A percentile compares a stretch with the other conserved stretches of the same genome.
phyloP scores from a whole-genome alignment of 768 basidiomycete genomes.

The Termitomyces bulborhizus region DNA sequence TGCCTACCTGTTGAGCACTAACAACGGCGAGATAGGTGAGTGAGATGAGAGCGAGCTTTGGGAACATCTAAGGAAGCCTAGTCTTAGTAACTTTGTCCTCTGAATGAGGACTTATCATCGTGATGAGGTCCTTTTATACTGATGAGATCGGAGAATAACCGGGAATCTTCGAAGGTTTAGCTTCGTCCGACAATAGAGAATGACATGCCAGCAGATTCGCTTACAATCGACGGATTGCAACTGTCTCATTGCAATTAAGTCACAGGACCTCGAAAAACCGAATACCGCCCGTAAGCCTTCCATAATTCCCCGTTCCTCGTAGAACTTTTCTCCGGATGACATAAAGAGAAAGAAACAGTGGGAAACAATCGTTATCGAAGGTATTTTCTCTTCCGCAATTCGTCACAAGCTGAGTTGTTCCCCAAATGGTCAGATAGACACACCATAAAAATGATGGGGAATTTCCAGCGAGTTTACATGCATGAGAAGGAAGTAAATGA shows the following conservation, averaged over 20 bases:
- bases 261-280: conserved; percentile 3
- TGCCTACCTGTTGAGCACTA: conserved; percentile 51
- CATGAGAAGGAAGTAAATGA: background rate
- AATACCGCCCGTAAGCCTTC: background rate
- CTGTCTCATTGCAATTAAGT: background rate
- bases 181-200: background rate
- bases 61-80: conserved; percentile 25
- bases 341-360: background rate
- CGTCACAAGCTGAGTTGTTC: background rate
- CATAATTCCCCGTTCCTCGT: background rate
- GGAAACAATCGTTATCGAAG: background rate
- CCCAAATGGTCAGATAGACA: background rate
- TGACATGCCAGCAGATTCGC: background rate
- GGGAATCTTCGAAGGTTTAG: background rate
- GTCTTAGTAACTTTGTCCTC: background rate
- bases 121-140: background rate
- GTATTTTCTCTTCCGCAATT: background rate
- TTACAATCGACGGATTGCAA: background rate
- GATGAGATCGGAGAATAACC: conserved; percentile 4
- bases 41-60: conserved; percentile 30
- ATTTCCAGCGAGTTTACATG: background rate
- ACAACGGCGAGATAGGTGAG: conserved; percentile 36
- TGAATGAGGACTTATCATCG: background rate
- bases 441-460: background rate
- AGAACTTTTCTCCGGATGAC: background rate